phyloP scores from a whole-genome alignment of 768 basidiomycete species.

The Tricholomella constricta region DNA sequence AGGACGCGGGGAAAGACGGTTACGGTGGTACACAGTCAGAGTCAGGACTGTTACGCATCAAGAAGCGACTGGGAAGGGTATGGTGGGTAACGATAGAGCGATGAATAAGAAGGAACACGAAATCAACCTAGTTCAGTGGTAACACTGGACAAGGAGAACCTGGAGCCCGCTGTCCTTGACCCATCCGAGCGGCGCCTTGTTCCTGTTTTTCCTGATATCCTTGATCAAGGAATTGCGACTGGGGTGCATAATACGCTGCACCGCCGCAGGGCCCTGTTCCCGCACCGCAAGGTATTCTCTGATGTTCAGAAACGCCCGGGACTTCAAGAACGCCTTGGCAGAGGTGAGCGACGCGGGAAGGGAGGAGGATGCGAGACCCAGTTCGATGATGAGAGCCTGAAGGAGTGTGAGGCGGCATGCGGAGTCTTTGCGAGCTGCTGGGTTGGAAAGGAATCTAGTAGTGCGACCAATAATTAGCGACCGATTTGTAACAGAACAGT shows the following conservation, averaged over 20 bases:
- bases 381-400: constrained; percentile 75
- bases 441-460: constrained; percentile 53
- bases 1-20: neutral
- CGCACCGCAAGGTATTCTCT: constrained; percentile 72
- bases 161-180: constrained; percentile 66
- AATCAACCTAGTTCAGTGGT: constrained; percentile 29
- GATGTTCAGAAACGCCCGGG: constrained; percentile 69
- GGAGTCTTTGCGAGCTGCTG: constrained; percentile 41
- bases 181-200: constrained; percentile 49
- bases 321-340: constrained; percentile 68
- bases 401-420: constrained; percentile 60
- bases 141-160: constrained; percentile 61
- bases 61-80: neutral
- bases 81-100: no score
- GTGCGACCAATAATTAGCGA: constrained; percentile 2
- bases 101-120: neutral
- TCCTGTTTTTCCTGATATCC: constrained; percentile 51
- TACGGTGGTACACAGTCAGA: neutral
- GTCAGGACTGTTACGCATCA: neutral
- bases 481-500: neutral
- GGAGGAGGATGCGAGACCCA: constrained; percentile 57
- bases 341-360: constrained; percentile 64
- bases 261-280: constrained; percentile 59
- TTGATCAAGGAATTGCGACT: constrained; percentile 62
- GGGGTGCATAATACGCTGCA: constrained; percentile 63